Evolutionary conservation across 2,329 filamentous ascomycete genomes (phyloP), one percentile per base, ranked within the genome.

Genomic region (Ophiognomonia clavigignenti-juglandacearum): DNA sequence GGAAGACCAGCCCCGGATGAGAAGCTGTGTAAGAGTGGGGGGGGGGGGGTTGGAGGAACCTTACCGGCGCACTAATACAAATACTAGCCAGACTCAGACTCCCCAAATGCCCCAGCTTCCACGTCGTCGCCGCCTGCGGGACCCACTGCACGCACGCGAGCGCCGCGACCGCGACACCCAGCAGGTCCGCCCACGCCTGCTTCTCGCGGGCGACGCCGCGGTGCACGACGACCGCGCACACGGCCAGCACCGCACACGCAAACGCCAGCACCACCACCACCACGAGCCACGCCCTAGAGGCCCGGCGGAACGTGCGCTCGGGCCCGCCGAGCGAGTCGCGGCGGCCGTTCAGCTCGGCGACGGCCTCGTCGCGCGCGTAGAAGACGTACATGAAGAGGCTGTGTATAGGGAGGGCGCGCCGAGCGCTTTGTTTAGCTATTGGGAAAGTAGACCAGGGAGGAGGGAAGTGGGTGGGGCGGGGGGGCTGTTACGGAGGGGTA

Each of bases 361-460:
- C 57, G 19, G 56, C 55, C 48, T 61, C 58, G 32, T 59, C 57
- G 32, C 59, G 56, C 8, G 56, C 54, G 45, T 57, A 61, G 53
- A 59, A 56, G 23, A 56, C 51, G 44, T 56, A 56, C 36, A 55
- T 47, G 27, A 56, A 54, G 42, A 56, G 49, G 23, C 39, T 41
- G 24, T 6, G n/a, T n/a, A n/a, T n/a, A n/a, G n/a, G n/a, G n/a
- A n/a, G n/a, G n/a, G n/a, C n/a, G n/a, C n/a, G n/a, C n/a, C n/a
- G n/a, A n/a, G n/a, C n/a, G n/a, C n/a, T n/a, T 26, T 26, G 24
- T 10, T 26, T 26, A 6, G 24, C 10, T 26, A 10, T 10, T 26
- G 6, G 24, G 6, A 26, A n/a, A 16, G n/a, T 2, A 3, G 14
- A n/a, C 4, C 8, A 16, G 38, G 24, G 16, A 3, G 23, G 4